phyloP scores from a whole-genome alignment of 768 basidiomycete species.

The Pisolithus orientalis region DNA sequence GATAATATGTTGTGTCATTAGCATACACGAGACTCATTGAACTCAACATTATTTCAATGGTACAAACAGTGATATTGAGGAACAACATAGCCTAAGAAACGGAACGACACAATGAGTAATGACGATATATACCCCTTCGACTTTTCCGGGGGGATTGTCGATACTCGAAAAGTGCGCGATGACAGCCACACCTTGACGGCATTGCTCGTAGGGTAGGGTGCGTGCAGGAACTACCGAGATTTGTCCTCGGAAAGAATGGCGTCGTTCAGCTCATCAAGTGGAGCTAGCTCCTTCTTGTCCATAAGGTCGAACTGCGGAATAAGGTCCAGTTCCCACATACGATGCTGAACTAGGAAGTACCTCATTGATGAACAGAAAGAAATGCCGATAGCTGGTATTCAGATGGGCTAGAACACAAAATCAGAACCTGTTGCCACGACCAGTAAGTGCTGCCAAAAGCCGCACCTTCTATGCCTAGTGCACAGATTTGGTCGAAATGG shows the following conservation, averaged over 20 bases:
- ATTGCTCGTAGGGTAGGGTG: not conserved
- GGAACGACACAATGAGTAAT: too few relatives aligned
- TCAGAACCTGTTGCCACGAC: not conserved
- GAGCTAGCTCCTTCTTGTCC: conserved; percentile 95
- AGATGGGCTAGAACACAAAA: conserved; percentile 65
- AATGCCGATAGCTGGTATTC: conserved; percentile 97
- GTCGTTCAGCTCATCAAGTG: conserved; percentile 91
- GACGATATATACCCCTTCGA: too few relatives aligned
- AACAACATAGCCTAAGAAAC: not conserved
- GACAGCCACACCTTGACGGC: too few relatives aligned
- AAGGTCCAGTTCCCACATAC: conserved; percentile 4
- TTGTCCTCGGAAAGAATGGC: conserved; percentile 69
- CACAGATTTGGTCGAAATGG: conserved; percentile 98
- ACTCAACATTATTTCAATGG: not conserved
- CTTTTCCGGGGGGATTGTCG: too few relatives aligned
- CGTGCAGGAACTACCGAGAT: conserved; percentile 13
- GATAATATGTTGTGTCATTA: not conserved
- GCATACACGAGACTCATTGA: conserved; percentile 2
- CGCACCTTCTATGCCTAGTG: conserved; percentile 93
- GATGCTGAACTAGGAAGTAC: conserved; percentile 34
- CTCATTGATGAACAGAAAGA: conserved; percentile 95
- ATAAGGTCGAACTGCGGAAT: conserved; percentile 74
- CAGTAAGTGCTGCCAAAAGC: not conserved
- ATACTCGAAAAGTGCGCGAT: too few relatives aligned
- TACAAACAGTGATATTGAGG: not conserved